Percentiles rank a stretch among this genome's conserved stretches.
Evolutionary conservation across 495 filamentous ascomycete genomes (phyloP).

Genomic region (Aspergillus nanangensis): DNA sequence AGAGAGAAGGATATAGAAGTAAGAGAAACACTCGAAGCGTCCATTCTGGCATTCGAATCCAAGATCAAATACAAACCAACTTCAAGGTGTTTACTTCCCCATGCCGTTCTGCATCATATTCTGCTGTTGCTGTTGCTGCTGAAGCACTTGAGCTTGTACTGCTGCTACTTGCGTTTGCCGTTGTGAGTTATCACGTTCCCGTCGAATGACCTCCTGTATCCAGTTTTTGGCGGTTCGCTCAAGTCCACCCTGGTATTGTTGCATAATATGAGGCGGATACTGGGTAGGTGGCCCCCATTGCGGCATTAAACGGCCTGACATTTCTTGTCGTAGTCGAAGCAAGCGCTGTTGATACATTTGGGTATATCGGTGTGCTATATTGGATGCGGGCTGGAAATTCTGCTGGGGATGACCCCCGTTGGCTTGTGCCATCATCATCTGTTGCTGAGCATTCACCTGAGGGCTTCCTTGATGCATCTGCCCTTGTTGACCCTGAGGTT

Average conservation of each 20-base stretch:
- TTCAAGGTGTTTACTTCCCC: constrained; percentile 26
- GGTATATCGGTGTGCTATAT: constrained; percentile 31
- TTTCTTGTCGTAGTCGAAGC: constrained; percentile 32
- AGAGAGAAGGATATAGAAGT: constrained; percentile 7
- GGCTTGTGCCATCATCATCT: constrained; percentile 39
- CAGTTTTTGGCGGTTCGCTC: constrained; percentile 37
- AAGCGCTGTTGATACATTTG: constrained; percentile 37
- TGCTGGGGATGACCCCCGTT: constrained; percentile 36
- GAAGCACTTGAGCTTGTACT: constrained; percentile 34
- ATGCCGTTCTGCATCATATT: constrained; percentile 47
- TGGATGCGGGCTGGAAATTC: constrained; percentile 26
- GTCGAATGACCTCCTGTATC: constrained; percentile 44
- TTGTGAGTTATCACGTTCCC: constrained; percentile 33
- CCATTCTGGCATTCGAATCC: no score
- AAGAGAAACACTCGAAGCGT: constrained; percentile 7
- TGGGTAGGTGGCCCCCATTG: constrained; percentile 40
- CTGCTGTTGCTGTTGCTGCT: constrained; percentile 41
- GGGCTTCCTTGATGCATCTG: constrained; percentile 31
- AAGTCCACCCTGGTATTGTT: constrained; percentile 33
- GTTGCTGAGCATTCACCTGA: constrained; percentile 35
- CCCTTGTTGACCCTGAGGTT: constrained; percentile 27
- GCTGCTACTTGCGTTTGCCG: constrained; percentile 29
- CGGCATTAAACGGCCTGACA: constrained; percentile 31
- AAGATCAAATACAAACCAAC: no score
- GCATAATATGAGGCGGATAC: constrained; percentile 38